Conservation (phyloP, 2,329 filamentous ascomycete genomes). For the Endoconidiophora laricicola region DNA sequence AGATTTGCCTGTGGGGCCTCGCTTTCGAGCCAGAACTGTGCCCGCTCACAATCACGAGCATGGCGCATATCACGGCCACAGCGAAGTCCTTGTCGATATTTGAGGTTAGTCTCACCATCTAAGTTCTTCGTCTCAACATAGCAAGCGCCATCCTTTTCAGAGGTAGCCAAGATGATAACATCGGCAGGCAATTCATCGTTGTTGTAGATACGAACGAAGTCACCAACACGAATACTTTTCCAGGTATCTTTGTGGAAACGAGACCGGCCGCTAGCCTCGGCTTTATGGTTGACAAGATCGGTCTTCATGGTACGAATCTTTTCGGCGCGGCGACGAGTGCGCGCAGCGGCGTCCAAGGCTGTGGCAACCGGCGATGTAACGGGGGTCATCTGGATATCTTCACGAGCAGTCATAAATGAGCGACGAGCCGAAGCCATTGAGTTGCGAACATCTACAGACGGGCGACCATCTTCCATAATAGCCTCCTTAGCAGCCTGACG, state of each 20-base stretch:
- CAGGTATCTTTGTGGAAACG: conserved; percentile 85
- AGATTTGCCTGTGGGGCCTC: conserved; percentile 85
- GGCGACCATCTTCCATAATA: conserved; percentile 36
- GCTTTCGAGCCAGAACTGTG: conserved; percentile 77
- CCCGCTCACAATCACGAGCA: conserved; percentile 78
- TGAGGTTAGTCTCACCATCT: conserved; percentile 94
- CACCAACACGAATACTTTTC: conserved; percentile 90
- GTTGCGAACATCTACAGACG: conserved; percentile 34
- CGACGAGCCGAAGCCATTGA: conserved; percentile 33
- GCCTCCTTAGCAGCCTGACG: conserved; percentile 30
- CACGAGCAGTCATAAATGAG: conserved; percentile 31
- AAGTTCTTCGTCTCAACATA: conserved; percentile 97
- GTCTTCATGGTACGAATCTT: conserved; percentile 31
- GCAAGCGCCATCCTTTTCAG: conserved; percentile 83
- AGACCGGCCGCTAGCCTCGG: conserved; percentile 49
- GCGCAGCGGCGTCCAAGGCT: conserved; percentile 29
- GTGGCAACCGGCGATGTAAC: conserved; percentile 34
- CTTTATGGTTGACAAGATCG: conserved; percentile 55
- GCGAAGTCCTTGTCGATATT: conserved; percentile 80
- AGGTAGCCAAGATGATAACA: conserved; percentile 80
- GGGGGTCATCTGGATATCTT: conserved; percentile 79
- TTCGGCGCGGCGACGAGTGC: conserved; percentile 18
- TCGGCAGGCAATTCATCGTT: conserved; percentile 92
- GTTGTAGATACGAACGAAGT: conserved; percentile 92
- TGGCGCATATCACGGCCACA: conserved; percentile 71